Percentiles rank a stretch among this genome's conserved stretches.
These are phyloP conservation scores for Streptanthus diversifolius DNA, from an alignment of 345 rosid species.

Conservation along the genomic window DNA sequence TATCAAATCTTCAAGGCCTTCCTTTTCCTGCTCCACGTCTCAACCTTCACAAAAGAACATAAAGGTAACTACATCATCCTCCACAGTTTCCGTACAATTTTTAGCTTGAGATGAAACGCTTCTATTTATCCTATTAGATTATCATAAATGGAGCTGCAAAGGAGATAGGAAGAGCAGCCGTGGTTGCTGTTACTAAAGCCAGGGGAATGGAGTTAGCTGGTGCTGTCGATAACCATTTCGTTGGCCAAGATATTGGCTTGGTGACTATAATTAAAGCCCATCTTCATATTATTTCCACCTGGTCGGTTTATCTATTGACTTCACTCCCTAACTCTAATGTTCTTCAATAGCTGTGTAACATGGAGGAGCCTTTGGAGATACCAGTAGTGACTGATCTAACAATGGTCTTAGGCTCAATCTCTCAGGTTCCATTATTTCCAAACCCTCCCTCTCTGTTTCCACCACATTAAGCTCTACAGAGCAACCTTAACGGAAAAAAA, in stretches of 20 bases:
- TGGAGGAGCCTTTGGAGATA: conserved; percentile 84
- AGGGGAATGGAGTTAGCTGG: conserved; percentile 96
- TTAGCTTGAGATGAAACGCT: background rate
- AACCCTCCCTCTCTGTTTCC: background rate
- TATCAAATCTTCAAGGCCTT: conserved; percentile 38
- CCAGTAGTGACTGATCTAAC: conserved; percentile 78
- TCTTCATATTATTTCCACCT: background rate
- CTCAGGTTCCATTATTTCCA: conserved; percentile 56
- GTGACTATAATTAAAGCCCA: conserved; percentile 31
- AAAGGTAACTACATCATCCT: conserved; percentile 47
- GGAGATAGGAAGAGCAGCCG: conserved; percentile 83
- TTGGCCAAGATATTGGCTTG: conserved; percentile 85
- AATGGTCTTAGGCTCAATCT: conserved; percentile 92
- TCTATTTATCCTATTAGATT: conserved; percentile 40
- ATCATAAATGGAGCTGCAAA: conserved; percentile 88
- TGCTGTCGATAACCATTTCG: conserved; percentile 70
- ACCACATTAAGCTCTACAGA: background rate
- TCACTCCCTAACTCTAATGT: conserved; percentile 14
- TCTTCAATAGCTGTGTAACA: conserved; percentile 57
- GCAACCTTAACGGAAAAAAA: background rate
- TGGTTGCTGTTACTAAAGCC: conserved; percentile 76
- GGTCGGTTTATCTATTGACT: background rate
- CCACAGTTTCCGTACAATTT: background rate
- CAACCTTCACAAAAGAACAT: conserved; percentile 77
- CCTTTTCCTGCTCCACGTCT: conserved; percentile 51